Percentiles rank a stretch among this genome's conserved stretches.
phyloP scores from a whole-genome alignment of 345 rosid genomes.

The Psidium friedrichsthalianum region DNA sequence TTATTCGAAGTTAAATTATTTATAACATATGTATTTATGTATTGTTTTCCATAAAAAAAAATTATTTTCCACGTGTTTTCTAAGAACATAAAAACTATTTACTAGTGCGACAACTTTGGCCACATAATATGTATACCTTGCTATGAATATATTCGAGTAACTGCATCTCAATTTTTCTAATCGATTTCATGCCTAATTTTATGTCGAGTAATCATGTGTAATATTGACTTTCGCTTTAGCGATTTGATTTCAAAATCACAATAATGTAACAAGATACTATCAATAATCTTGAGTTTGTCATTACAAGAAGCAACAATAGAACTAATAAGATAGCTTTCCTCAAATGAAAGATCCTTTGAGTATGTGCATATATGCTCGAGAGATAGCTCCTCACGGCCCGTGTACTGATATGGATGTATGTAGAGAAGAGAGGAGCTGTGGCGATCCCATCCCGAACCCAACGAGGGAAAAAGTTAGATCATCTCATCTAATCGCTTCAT shows the following conservation, averaged over 20 bases:
- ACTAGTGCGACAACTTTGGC: not conserved
- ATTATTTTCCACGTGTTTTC: not conserved
- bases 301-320: not conserved
- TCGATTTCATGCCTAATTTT: not conserved
- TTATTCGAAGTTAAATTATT: not conserved
- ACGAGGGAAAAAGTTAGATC: not conserved
- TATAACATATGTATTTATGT: not conserved
- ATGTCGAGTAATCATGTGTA: not conserved
- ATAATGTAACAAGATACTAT: not conserved
- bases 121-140: not conserved
- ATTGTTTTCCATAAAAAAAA: not conserved
- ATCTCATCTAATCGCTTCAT: not conserved
- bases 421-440: not conserved
- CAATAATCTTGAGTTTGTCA: not conserved
- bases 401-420: not conserved
- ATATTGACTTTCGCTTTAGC: accelerated
- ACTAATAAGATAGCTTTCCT: not conserved
- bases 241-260: not conserved
- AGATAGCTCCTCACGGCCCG: accelerated
- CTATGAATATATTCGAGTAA: not conserved
- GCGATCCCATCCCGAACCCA: not conserved
- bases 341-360: not conserved
- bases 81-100: not conserved
- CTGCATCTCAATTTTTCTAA: not conserved
- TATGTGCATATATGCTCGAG: not conserved